Evolutionary conservation across 1,139 yeast genomes (phyloP), one percentile per base, ranked within the genome.

Genomic region (Zygosaccharomyces sapae): DNA sequence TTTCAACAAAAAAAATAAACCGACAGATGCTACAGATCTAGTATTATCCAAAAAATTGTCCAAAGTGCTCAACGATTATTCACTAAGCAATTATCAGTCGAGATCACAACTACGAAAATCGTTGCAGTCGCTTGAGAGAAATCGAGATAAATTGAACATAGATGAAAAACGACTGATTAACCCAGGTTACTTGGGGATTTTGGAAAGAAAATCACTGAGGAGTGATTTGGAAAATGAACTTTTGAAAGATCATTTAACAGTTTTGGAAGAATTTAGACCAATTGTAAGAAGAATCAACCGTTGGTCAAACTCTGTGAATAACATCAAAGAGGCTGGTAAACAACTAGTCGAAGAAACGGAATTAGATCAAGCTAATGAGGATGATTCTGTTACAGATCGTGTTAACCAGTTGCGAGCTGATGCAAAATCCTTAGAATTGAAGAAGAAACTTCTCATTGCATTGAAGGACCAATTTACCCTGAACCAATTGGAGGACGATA

Each of bases 181-280:
- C 38, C 73, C 85, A 0, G 83, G 79, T 7, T 65, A 79, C 25
- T 57, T 72, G n/a, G 87, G 88, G 0, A 73, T 80, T 1, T 70
- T 80, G 33, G 68, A 80, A 3, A 67, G 80, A 65, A 75, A 85
- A 55, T 75, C 79, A 41, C 69, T 88, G 48, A 73, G 88, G 46
- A 80, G 88, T 39, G 79, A 77, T 44, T 72, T 88, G 12, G 96
- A 88, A 58, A 73, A 73, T n/a, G 89, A 86, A 49, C 70, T 87
- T 38, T 70, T 88, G 48, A 79, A 76, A 53, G 79, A 79, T 46
- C 87, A 86, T 56, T 70, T 79, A 3, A 59, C 67, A 12, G 72
- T 80, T 0, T 69, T 89, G 46, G 80, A 77, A 55, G 86, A 80
- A 47, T 86, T 81, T 56, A 76, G 73, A 47, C 81, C 85, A 2